Evolutionary conservation across 106 monocot species (phyloP).

Genomic region (Cymbidium sinense): DNA sequence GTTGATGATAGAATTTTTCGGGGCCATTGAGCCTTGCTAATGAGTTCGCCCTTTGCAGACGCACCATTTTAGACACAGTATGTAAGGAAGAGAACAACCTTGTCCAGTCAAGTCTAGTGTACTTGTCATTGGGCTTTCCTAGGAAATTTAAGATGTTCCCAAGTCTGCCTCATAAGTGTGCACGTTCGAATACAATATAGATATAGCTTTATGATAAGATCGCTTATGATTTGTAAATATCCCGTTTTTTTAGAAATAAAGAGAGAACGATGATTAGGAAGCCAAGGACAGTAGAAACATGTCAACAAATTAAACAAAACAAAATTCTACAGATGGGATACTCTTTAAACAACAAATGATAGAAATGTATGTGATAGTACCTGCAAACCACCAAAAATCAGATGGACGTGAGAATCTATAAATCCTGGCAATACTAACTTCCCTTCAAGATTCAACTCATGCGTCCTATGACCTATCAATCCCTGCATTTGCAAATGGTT

Average conservation of each 20-base stretch:
- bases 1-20: too few relatives aligned
- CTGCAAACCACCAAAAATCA: constrained; percentile 80
- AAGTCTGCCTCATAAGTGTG: background rate
- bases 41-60: too few relatives aligned
- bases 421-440: constrained; percentile 85
- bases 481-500: constrained; percentile 32
- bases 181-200: background rate
- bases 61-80: too few relatives aligned
- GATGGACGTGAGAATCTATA: constrained; percentile 90
- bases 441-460: constrained; percentile 50
- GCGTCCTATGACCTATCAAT: constrained; percentile 43
- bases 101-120: too few relatives aligned
- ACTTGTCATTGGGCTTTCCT: too few relatives aligned
- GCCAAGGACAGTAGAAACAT: background rate
- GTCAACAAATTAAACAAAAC: background rate
- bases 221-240: background rate
- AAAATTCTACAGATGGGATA: background rate
- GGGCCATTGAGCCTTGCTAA: too few relatives aligned
- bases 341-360: background rate
- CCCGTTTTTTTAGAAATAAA: background rate
- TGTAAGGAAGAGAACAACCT: too few relatives aligned
- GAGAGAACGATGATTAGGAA: background rate
- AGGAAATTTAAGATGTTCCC: too few relatives aligned
- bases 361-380: constrained; percentile 22
- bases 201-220: background rate